Base-by-base conservation (phyloP, 164 flowering plant species). In the Protea cynaroides region DNA sequence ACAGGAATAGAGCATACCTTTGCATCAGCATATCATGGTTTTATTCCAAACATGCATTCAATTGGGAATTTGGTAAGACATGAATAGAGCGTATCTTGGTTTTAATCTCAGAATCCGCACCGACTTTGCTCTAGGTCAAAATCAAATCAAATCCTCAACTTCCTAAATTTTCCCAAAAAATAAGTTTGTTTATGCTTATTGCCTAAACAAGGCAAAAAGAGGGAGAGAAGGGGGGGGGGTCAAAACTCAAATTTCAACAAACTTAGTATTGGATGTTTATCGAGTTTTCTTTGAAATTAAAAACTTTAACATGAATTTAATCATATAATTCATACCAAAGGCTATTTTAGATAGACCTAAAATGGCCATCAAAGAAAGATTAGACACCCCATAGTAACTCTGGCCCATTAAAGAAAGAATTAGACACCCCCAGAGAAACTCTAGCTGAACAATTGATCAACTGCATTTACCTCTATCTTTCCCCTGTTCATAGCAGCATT, bases 401-500 rank as follows among this genome's bases (percentile, higher is more conserved):
- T 40, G 46, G 46, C 13, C 46, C 10, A 40, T 40, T 9, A 58
- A 36, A 58, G 61, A 10, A 2, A 17, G 23, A 29, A 36, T 37
- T 7, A 21, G 24, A 19, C 14, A n/a, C 8, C 49, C 38, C 49
- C 38, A 59, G n/a, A 38, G 43, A 8, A 4, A 37, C 50, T 21
- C 46, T n/a, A n/a, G n/a, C n/a, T n/a, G n/a, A n/a, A 29, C 50
- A 54, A n/a, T n/a, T n/a, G n/a, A 8, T 37, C n/a, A 55, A 64
- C 46, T 47, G 44, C 36, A 13, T 65, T 69, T 53, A 92, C 97
- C 92, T 86, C 97, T 68, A 91, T 75, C 81, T 88, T 94, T 29
- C 96, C 97, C 70, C 81, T 81, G 71, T 75, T 77, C 56, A 74
- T 49, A 47, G 69, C 63, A 40, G 74, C 57, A 53, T 8, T 40